These are phyloP conservation scores for Chrysanthemum makinoi DNA, from an alignment of 129 eudicot genomes.

Conservation along the genomic window DNA sequence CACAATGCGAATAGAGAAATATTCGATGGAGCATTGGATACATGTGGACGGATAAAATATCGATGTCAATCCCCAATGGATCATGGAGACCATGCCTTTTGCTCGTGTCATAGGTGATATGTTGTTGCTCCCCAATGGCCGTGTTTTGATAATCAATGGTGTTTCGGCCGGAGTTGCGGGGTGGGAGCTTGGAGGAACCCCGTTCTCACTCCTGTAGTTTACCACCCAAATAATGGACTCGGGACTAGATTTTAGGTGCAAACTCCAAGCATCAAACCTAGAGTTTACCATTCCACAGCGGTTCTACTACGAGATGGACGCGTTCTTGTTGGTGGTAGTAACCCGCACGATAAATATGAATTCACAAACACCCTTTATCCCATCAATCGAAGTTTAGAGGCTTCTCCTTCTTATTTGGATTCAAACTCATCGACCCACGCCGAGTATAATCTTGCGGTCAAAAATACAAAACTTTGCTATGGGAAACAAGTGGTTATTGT, in stretches of 20 bases:
- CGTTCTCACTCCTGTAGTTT: slow-evolving; percentile 23
- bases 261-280: slow-evolving; percentile 22
- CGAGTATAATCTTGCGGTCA: neutral
- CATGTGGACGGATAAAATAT: slow-evolving; percentile 22
- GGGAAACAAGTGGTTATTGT: slow-evolving; percentile 4
- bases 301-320: no score
- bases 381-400: slow-evolving; percentile 22
- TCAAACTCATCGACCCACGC: slow-evolving; percentile 13
- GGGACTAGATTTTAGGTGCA: slow-evolving; percentile 28
- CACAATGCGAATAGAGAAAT: slow-evolving; percentile 20
- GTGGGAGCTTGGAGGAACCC: slow-evolving; percentile 34
- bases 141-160: slow-evolving; percentile 28
- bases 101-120: slow-evolving; percentile 37
- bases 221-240: slow-evolving; percentile 8
- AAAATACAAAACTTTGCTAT: neutral
- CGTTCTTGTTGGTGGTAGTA: no score
- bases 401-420: slow-evolving; percentile 33
- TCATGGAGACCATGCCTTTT: slow-evolving; percentile 33
- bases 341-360: no score
- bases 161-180: slow-evolving; percentile 22
- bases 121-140: slow-evolving; percentile 30
- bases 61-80: slow-evolving; percentile 31
- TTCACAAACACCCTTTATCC: no score
- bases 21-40: slow-evolving; percentile 25
- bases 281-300: slow-evolving; percentile 30